Evolutionary conservation across 192 early-diverging fungal genomes (phyloP).

Genomic region (Backusella macrospora): DNA sequence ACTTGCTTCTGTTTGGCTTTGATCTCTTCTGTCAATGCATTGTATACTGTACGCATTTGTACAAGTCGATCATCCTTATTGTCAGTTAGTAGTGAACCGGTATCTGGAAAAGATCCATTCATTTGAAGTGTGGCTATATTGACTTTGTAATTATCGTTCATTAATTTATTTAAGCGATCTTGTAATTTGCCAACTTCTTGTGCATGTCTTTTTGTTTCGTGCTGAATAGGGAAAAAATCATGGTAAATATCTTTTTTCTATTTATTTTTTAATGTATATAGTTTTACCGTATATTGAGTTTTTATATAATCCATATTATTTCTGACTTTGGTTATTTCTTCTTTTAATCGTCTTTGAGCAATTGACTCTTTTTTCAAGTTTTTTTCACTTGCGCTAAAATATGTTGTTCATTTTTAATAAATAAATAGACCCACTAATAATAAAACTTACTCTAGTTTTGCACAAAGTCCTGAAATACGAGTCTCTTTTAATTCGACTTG

Average conservation of each 20-base stretch:
- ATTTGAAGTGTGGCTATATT: slow-evolving; percentile 20
- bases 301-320: slow-evolving; percentile 54
- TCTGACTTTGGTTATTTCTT: slow-evolving; percentile 53
- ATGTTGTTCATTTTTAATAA: neutral
- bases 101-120: slow-evolving; percentile 26
- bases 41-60: neutral
- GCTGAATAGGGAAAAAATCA: slow-evolving; percentile 28
- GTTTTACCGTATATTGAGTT: slow-evolving; percentile 52
- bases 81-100: neutral
- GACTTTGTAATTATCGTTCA: slow-evolving; percentile 31
- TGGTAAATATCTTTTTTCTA: neutral
- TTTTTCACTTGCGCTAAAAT: neutral
- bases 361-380: slow-evolving; percentile 23
- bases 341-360: slow-evolving; percentile 42
- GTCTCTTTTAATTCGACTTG: neutral
- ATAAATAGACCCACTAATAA: neutral
- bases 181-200: slow-evolving; percentile 47
- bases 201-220: slow-evolving; percentile 50
- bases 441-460: slow-evolving; percentile 16
- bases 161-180: slow-evolving; percentile 48
- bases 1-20: neutral
- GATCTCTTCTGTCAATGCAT: neutral
- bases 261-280: no score
- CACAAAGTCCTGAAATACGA: neutral
- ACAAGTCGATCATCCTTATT: neutral